phyloP scores from a whole-genome alignment of 2,329 filamentous ascomycete species.

The Colletotrichum simmondsii region DNA sequence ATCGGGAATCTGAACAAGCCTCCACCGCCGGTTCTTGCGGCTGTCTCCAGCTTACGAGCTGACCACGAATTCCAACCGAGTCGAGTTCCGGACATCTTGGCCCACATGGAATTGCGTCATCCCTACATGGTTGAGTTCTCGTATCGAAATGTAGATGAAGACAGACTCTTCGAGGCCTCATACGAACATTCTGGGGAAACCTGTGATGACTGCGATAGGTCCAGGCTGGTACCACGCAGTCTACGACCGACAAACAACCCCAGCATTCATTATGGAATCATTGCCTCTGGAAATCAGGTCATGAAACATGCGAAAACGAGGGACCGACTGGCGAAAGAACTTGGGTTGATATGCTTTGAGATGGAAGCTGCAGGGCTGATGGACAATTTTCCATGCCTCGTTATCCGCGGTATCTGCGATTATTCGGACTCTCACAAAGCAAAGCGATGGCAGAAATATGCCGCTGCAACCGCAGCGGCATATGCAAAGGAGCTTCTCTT shows the following conservation, averaged over 20 bases:
- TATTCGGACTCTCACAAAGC: conserved; percentile 51
- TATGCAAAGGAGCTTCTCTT: conserved; percentile 35
- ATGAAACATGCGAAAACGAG: conserved; percentile 44
- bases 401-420: conserved; percentile 48
- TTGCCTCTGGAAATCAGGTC: conserved; percentile 45
- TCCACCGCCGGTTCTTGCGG: background rate
- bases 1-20: background rate
- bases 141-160: background rate
- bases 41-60: background rate
- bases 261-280: conserved; percentile 31
- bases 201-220: background rate
- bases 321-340: conserved; percentile 39
- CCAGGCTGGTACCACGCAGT: accelerated
- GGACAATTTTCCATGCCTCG: conserved; percentile 40
- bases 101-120: background rate
- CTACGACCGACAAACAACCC: background rate
- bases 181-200: background rate
- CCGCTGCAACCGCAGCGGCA: conserved; percentile 44
- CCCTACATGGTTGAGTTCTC: background rate
- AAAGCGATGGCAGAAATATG: conserved; percentile 48
- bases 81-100: background rate
- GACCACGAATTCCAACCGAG: background rate
- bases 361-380: conserved; percentile 40
- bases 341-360: conserved; percentile 37
- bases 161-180: background rate